phyloP scores from a whole-genome alignment of 257 asterid species.

The Hygrophila difformis region DNA sequence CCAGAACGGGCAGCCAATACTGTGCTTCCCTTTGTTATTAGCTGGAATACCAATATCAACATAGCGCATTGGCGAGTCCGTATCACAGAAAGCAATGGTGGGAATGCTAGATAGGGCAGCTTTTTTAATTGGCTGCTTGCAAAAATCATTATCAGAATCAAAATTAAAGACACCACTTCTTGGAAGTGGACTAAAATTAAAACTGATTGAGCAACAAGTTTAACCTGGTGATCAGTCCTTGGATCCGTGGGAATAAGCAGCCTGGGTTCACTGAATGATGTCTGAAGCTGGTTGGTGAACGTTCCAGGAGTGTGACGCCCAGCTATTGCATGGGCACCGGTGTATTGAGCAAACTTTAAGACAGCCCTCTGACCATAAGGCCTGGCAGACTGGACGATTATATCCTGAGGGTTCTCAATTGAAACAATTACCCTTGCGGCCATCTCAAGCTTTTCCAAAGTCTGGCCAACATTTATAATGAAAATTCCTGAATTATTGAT shows the following conservation, averaged over 20 bases:
- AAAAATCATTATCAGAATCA: neutral
- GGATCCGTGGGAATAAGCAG: conserved; percentile 24
- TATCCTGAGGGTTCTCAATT: conserved; percentile 25
- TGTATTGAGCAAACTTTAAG: conserved; percentile 25
- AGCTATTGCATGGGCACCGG: conserved; percentile 27
- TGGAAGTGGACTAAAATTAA: no score
- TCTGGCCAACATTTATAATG: conserved; percentile 23
- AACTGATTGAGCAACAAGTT: neutral
- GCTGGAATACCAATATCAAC: conserved; percentile 24
- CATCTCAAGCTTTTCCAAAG: conserved; percentile 26
- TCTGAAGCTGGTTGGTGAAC: conserved; percentile 25
- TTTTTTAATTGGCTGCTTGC: conserved; percentile 19
- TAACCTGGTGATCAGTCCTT: conserved; percentile 24
- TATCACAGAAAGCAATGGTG: conserved; percentile 25
- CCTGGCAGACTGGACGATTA: conserved; percentile 28
- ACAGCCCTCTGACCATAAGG: conserved; percentile 31
- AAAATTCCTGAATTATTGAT: conserved; percentile 16
- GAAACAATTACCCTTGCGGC: conserved; percentile 29
- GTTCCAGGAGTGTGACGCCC: conserved; percentile 31
- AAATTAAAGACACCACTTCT: neutral
- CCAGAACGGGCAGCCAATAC: conserved; percentile 26
- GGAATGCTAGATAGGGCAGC: conserved; percentile 21
- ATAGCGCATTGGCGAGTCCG: conserved; percentile 25
- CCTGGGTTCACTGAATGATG: conserved; percentile 24
- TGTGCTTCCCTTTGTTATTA: conserved; percentile 27